Base-by-base conservation (phyloP, 179 eudicot genomes). In the Heliamphora pulchella region DNA sequence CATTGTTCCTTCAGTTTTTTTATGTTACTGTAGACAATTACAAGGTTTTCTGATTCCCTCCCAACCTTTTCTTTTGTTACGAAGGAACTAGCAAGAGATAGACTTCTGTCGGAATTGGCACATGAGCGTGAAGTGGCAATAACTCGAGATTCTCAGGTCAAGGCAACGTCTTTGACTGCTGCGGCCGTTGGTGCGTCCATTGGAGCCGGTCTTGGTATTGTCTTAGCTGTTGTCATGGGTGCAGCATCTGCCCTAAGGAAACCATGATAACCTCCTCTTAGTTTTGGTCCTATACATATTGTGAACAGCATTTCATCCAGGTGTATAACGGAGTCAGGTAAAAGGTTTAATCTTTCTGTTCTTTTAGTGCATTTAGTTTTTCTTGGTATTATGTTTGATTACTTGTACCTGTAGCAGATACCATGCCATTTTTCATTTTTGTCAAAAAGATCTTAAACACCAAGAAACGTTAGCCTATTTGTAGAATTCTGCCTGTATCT, bases 241-340 rank as follows among this genome's bases (percentile, higher is more conserved):
- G 98, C 98, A 18, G 98, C 97, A 76, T 93, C 98, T 71, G 97
- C 97, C 75, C 86, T 93, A 83, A 90, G 98, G 81, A 94, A 94
- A 84, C 98, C 98, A 54, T 92, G 84, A 86, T 50, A 71, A 44
- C 48, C 64, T 64, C 46, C 6, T 39, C 64, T 31, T 31, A 79
- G 43, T 68, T 69, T 79, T 79, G 75, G 43, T 62, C 78, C 20
- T 17, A 8, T 41, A 22, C 10, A 8, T 41, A 22, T 5, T 48
- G 71, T 63, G 15, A 17, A 14, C 62, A 1, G 55, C 75, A 50
- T 17, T 73, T 70, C 53, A 4, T 53, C 48, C 59, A 39, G 64
- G 41, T 66, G 78, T 67, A 58, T 46, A 57, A 41, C 55, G 54
- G 31, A 76, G 74, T 75, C 51, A 66, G 74, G 68, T 17, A 67